These are phyloP conservation scores for Fagus crenata DNA, from an alignment of 306 rosid genomes.

Conservation along the genomic window DNA sequence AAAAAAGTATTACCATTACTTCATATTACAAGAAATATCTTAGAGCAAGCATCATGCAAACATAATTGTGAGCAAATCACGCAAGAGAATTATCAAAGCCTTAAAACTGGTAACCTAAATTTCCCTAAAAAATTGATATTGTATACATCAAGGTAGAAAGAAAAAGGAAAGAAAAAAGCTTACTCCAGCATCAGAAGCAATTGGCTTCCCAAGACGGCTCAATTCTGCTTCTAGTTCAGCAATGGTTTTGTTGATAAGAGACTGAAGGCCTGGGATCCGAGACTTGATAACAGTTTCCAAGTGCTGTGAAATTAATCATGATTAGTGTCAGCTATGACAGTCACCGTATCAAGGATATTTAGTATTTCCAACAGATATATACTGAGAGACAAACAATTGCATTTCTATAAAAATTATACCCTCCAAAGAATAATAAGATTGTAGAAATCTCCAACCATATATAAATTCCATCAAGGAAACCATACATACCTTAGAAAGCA, in stretches of 20 bases:
- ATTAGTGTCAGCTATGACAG: neutral
- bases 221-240: constrained; percentile 79
- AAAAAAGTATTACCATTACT: neutral
- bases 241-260: constrained; percentile 79
- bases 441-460: too few relatives aligned
- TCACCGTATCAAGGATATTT: neutral
- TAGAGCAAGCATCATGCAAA: neutral
- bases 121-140: neutral
- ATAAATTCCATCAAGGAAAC: neutral
- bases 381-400: neutral
- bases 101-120: neutral
- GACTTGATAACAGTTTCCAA: constrained; percentile 89
- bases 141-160: neutral
- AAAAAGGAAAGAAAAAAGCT: constrained; percentile 32
- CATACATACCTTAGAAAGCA: constrained; percentile 79
- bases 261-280: constrained; percentile 86
- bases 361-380: neutral
- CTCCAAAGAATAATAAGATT: too few relatives aligned
- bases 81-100: neutral
- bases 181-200: constrained; percentile 89
- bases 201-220: constrained; percentile 83
- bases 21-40: neutral
- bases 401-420: neutral
- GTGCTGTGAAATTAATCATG: constrained; percentile 55
- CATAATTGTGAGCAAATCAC: too few relatives aligned